phyloP scores from a whole-genome alignment of 768 basidiomycete species.

The Cubamyces sp. region DNA sequence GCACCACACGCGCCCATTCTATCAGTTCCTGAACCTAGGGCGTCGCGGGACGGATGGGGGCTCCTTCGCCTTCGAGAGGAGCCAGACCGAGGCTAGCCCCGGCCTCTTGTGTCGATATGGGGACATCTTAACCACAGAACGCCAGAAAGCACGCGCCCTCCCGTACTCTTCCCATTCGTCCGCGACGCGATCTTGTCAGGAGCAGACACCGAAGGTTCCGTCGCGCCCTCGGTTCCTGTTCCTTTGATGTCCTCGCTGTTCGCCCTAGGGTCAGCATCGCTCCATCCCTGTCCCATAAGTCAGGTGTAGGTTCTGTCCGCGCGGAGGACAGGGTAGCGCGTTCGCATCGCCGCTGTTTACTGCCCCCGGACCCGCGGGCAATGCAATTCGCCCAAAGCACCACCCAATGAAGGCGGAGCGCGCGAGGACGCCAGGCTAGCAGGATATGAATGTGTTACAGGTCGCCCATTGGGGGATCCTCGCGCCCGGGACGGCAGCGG shows the following conservation, averaged over 20 bases:
- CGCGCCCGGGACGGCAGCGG: background rate
- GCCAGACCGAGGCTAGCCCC: background rate
- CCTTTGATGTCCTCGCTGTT: no score
- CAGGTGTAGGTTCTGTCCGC: background rate
- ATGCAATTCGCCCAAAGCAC: background rate
- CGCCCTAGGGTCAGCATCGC: no score
- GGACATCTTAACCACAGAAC: background rate
- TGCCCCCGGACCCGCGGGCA: background rate
- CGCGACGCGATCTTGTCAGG: background rate
- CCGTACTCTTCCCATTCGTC: background rate
- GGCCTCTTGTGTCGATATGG: background rate
- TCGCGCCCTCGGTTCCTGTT: no score
- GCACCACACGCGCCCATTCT: background rate
- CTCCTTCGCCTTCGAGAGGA: background rate
- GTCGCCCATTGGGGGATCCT: background rate
- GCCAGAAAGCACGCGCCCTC: background rate
- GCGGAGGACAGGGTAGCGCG: background rate
- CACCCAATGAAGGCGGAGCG: background rate
- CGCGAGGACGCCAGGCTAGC: background rate
- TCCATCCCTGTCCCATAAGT: no score
- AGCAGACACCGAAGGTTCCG: no score
- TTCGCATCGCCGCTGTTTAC: background rate
- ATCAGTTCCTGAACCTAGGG: background rate
- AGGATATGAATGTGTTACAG: background rate
- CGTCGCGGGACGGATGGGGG: background rate